These are phyloP conservation scores for Vitis hybrid DNA, from an alignment of 177 flowering plant genomes.

Conservation along the genomic window DNA sequence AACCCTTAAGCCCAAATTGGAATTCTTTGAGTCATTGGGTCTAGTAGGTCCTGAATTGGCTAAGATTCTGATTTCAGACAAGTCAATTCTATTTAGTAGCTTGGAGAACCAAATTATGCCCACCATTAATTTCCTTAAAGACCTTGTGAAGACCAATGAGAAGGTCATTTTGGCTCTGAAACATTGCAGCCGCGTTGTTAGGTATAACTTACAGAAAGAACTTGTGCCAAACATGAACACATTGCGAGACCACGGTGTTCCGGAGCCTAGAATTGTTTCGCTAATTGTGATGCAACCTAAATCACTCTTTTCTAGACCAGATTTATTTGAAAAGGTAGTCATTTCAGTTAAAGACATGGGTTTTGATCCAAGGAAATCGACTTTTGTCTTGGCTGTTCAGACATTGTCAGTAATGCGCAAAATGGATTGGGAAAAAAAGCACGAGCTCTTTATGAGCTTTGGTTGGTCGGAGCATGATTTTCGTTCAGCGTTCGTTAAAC, in stretches of 20 bases:
- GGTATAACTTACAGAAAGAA: not conserved
- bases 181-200: not conserved
- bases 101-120: conserved; percentile 1
- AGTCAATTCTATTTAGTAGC: not conserved
- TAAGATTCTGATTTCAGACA: not conserved
- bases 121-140: not conserved
- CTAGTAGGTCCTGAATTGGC: not conserved
- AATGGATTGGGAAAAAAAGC: conserved; percentile 3
- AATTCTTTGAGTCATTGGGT: not conserved
- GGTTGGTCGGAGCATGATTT: conserved; percentile 12
- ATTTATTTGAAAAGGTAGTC: conserved; percentile 6
- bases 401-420: not conserved
- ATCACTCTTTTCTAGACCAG: not conserved
- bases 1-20: too few species aligned
- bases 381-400: not conserved
- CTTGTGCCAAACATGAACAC: conserved; percentile 11
- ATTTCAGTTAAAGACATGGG: not conserved
- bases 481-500: not conserved
- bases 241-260: conserved; percentile 10
- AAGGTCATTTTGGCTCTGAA: not conserved
- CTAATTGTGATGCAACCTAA: not conserved
- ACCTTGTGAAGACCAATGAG: not conserved
- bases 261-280: not conserved
- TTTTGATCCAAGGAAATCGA: not conserved
- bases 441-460: not conserved